These are phyloP conservation scores for Calonectria pseudoturangicola DNA, from an alignment of 2,329 filamentous ascomycete species.

Conservation along the genomic window DNA sequence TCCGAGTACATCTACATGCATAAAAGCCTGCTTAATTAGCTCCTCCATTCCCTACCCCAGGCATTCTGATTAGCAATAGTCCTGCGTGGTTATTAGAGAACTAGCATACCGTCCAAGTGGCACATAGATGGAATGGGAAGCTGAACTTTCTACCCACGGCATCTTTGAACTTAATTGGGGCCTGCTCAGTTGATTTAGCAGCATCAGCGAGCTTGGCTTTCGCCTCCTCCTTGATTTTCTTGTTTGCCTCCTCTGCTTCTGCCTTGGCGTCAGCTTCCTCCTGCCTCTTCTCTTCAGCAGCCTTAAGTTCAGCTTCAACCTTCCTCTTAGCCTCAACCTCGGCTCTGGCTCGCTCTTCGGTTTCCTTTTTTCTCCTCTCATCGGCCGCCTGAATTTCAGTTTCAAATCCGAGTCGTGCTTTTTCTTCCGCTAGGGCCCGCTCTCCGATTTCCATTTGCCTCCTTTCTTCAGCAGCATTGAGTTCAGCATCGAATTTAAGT, in stretches of 20 bases:
- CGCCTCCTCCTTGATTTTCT: constrained; percentile 73
- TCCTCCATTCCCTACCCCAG: constrained; percentile 86
- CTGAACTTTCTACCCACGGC: constrained; percentile 93
- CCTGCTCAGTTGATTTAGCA: constrained; percentile 75
- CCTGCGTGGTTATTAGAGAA: constrained; percentile 45
- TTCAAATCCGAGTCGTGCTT: no score
- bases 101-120: constrained; percentile 83
- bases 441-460: no score
- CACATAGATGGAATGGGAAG: constrained; percentile 91
- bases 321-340: constrained; percentile 66
- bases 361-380: constrained; percentile 58
- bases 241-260: constrained; percentile 78
- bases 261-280: constrained; percentile 70
- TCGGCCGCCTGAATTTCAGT: no score
- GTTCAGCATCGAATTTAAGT: not conserved
- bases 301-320: no score
- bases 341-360: constrained; percentile 59
- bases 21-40: constrained; percentile 89
- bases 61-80: constrained; percentile 49
- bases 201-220: constrained; percentile 69
- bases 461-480: no score
- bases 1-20: constrained; percentile 85
- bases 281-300: constrained; percentile 59
- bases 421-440: no score
- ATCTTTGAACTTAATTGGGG: constrained; percentile 92